Percentiles rank a stretch among this genome's conserved stretches.
Conservation (phyloP, 2,329 filamentous ascomycete species). For the Elsinoe australis region DNA sequence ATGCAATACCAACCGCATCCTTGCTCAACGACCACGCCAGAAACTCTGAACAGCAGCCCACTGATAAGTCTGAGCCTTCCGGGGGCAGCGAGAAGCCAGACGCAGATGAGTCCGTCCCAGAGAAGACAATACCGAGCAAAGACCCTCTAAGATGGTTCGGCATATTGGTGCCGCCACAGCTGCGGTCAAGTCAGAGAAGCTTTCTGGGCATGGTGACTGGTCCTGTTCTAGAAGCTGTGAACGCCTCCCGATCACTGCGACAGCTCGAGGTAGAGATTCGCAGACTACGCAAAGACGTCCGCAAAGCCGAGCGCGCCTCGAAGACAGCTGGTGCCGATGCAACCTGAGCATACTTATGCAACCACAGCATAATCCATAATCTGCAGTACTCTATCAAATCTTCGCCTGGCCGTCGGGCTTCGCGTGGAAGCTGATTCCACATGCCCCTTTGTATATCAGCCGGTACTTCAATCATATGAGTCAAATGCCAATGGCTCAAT, state of each 20-base stretch:
- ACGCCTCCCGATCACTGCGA: constrained; percentile 54
- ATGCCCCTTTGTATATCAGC: neutral
- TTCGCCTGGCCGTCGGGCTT: no score
- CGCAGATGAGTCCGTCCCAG: no score
- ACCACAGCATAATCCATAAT: no score
- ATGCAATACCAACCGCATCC: no score
- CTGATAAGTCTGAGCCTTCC: no score
- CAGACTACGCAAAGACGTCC: constrained; percentile 43
- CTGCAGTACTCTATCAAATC: no score
- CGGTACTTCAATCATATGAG: neutral
- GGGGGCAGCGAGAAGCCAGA: no score
- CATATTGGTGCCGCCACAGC: constrained; percentile 43
- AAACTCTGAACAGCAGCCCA: neutral
- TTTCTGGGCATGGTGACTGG: constrained; percentile 51
- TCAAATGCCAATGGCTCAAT: neutral
- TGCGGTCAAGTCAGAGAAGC: constrained; percentile 51
- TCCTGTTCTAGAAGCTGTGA: constrained; percentile 51
- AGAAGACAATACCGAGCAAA: no score
- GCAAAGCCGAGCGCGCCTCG: constrained; percentile 30
- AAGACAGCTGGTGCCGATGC: neutral
- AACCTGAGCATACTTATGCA: neutral
- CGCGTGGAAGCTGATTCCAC: no score
- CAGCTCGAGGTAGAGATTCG: constrained; percentile 62
- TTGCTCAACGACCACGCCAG: no score
- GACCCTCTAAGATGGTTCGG: constrained; percentile 55